Percentiles rank a stretch among this genome's conserved stretches.
phyloP scores from a whole-genome alignment of 164 flowering plant species.

The Santalum album region DNA sequence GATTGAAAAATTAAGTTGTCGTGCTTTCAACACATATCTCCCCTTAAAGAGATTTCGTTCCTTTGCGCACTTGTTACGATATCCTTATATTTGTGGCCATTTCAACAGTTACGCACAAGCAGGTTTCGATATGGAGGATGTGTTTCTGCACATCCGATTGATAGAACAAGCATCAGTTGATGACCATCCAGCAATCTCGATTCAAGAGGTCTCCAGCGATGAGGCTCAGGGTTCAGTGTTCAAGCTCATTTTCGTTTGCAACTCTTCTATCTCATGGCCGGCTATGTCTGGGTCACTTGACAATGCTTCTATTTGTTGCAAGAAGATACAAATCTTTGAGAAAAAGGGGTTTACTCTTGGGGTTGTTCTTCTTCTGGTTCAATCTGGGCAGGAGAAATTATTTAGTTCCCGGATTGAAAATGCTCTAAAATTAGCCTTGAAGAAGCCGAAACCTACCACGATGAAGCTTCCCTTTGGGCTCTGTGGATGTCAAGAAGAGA shows the following conservation, averaged over 20 bases:
- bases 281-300: conserved; percentile 73
- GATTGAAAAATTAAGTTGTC: too few relatives aligned
- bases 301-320: conserved; percentile 60
- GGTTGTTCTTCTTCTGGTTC: conserved; percentile 42
- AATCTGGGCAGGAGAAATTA: conserved; percentile 55
- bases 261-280: conserved; percentile 72
- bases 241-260: conserved; percentile 81
- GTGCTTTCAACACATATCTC: too few relatives aligned
- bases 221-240: conserved; percentile 43
- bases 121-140: conserved; percentile 89
- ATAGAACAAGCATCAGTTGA: conserved; percentile 65
- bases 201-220: conserved; percentile 55
- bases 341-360: conserved; percentile 74
- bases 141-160: conserved; percentile 71
- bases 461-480: conserved; percentile 86
- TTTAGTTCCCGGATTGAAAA: conserved; percentile 50
- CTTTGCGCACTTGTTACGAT: background rate
- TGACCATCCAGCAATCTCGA: conserved; percentile 59
- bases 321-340: conserved; percentile 91
- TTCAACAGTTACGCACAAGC: conserved; percentile 74
- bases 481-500: conserved; percentile 93
- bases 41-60: background rate
- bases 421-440: conserved; percentile 57
- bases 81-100: background rate
- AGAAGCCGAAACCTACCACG: conserved; percentile 45